Evolutionary conservation across 2,329 filamentous ascomycete genomes (phyloP).

Genomic region (Huntiella abstrusa): DNA sequence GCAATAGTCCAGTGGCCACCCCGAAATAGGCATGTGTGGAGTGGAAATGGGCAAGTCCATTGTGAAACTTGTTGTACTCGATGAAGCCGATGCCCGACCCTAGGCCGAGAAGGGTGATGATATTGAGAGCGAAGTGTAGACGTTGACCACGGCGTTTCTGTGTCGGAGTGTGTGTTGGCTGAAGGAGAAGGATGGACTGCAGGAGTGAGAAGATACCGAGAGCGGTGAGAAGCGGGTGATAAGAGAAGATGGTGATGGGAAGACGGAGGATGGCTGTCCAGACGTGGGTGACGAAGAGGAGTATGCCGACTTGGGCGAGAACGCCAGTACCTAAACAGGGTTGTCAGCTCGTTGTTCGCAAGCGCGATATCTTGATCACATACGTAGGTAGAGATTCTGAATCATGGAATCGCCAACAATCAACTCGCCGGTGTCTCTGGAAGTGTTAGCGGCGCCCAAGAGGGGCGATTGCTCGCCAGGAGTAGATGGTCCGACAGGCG

Average conservation of each 20-base stretch:
- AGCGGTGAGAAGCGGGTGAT: conserved; percentile 57
- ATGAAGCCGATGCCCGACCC: conserved; percentile 50
- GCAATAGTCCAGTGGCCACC: conserved; percentile 49
- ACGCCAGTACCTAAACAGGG: conserved; percentile 49
- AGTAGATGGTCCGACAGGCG: conserved; percentile 13
- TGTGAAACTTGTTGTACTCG: conserved; percentile 65
- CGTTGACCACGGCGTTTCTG: conserved; percentile 49
- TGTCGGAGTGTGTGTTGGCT: conserved; percentile 60
- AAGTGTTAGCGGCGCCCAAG: conserved; percentile 22
- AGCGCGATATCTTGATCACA: conserved; percentile 14
- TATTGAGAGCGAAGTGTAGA: conserved; percentile 52
- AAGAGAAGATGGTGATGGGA: conserved; percentile 61
- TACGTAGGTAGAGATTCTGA: conserved; percentile 60
- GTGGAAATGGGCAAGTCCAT: conserved; percentile 52
- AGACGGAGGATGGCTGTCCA: conserved; percentile 61
- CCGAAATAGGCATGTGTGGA: conserved; percentile 70
- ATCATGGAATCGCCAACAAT: conserved; percentile 41
- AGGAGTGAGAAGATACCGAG: conserved; percentile 55
- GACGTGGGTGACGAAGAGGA: conserved; percentile 56
- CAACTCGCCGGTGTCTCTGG: conserved; percentile 53
- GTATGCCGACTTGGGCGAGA: conserved; percentile 58
- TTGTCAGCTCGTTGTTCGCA: conserved; percentile 2
- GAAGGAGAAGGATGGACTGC: conserved; percentile 67
- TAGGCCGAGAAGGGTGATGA: conserved; percentile 41
- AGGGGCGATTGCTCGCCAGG: conserved; percentile 24